Conservation (phyloP, 2,329 filamentous ascomycete species). For the Zymoseptoria ardabiliae region DNA sequence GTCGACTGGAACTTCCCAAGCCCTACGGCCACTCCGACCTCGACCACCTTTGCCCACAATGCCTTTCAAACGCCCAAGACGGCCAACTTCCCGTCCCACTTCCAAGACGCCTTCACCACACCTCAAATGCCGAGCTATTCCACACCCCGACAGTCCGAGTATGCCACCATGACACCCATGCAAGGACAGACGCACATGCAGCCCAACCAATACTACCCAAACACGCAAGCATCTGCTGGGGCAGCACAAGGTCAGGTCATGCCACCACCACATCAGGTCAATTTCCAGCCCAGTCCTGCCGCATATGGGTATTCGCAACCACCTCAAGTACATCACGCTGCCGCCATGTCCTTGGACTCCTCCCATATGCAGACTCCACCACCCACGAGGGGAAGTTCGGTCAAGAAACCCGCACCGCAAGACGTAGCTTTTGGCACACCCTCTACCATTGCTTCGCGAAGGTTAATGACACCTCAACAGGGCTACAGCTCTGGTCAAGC, state of each 20-base stretch:
- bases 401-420: constrained; percentile 37
- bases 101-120: constrained; percentile 45
- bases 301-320: constrained; percentile 10
- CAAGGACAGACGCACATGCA: constrained; percentile 20
- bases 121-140: constrained; percentile 38
- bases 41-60: constrained; percentile 31
- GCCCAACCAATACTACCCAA: constrained; percentile 22
- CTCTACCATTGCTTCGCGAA: constrained; percentile 27
- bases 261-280: constrained; percentile 10
- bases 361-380: constrained; percentile 55
- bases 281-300: constrained; percentile 3
- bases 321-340: constrained; percentile 6
- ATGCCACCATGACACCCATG: constrained; percentile 22
- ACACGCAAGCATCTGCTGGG: constrained; percentile 15
- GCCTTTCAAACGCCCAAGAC: constrained; percentile 41
- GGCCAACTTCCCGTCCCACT: constrained; percentile 37
- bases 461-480: constrained; percentile 24
- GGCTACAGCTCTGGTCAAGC: constrained; percentile 3
- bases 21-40: constrained; percentile 43
- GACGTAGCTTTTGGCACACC: constrained; percentile 37
- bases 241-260: constrained; percentile 8
- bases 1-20: constrained; percentile 45
- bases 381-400: constrained; percentile 50
- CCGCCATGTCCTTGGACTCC: constrained; percentile 23
- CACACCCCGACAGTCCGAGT: constrained; percentile 26